phyloP scores from a whole-genome alignment of 768 basidiomycete genomes.

The Termitomyces sp. region DNA sequence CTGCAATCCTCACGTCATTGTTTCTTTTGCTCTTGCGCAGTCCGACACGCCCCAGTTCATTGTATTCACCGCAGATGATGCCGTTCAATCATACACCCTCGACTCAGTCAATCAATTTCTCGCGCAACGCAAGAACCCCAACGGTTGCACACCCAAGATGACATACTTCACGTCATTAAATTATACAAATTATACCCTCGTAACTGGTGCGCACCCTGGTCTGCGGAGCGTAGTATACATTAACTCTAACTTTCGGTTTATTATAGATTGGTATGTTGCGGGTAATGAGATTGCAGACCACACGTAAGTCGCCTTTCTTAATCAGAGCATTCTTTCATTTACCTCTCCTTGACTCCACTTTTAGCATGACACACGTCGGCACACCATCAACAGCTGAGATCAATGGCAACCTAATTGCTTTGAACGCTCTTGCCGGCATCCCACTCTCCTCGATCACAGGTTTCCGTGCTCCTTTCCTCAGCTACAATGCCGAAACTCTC shows the following conservation, averaged over 20 bases:
- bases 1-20: background rate
- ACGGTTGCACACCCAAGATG: slow-evolving; percentile 72
- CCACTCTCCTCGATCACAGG: slow-evolving; percentile 61
- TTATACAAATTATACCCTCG: slow-evolving; percentile 75
- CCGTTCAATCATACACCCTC: slow-evolving; percentile 73
- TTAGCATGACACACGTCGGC: slow-evolving; percentile 79
- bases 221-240: background rate
- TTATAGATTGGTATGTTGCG: slow-evolving; percentile 69
- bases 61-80: slow-evolving; percentile 76
- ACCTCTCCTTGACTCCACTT: background rate
- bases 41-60: slow-evolving; percentile 62
- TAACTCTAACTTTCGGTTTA: background rate
- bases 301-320: slow-evolving; percentile 38
- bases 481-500: slow-evolving; percentile 62
- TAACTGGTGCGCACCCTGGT: slow-evolving; percentile 39
- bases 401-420: slow-evolving; percentile 73
- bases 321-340: background rate
- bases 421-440: slow-evolving; percentile 77
- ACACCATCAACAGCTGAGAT: slow-evolving; percentile 61
- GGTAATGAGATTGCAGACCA: slow-evolving; percentile 84
- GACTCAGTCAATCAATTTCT: slow-evolving; percentile 74
- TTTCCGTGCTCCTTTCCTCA: slow-evolving; percentile 77
- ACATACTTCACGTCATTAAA: slow-evolving; percentile 71
- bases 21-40: slow-evolving; percentile 25
- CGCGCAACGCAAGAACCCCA: slow-evolving; percentile 70